A percentile compares a stretch with the other conserved stretches of the same genome.
These are phyloP conservation scores for Dipodascopsis tothii DNA, from an alignment of 805 yeast species.

Conservation along the genomic window DNA sequence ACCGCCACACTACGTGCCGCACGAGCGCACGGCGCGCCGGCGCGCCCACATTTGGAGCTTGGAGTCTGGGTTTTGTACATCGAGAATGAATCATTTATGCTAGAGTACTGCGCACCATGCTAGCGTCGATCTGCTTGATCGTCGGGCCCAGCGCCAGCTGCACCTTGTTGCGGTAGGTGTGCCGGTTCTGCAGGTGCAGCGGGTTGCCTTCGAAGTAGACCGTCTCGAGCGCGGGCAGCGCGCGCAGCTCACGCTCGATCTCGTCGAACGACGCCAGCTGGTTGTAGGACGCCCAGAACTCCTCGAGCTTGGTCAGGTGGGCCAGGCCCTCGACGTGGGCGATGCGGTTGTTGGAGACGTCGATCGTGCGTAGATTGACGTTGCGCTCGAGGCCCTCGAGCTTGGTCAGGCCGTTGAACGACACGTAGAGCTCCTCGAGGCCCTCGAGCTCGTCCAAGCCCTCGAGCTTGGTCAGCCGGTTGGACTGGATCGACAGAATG, in stretches of 20 bases:
- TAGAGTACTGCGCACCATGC: too few relatives aligned
- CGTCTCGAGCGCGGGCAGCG: slow-evolving; percentile 62
- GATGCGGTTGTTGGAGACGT: slow-evolving; percentile 70
- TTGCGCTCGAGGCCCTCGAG: slow-evolving; percentile 75
- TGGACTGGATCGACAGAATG: slow-evolving; percentile 82
- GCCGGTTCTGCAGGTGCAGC: slow-evolving; percentile 60
- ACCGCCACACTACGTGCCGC: too few relatives aligned
- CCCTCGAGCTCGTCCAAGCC: slow-evolving; percentile 65
- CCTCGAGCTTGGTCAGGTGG: slow-evolving; percentile 68
- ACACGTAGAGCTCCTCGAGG: slow-evolving; percentile 77
- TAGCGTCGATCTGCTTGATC: slow-evolving; percentile 82
- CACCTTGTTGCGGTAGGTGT: slow-evolving; percentile 79
- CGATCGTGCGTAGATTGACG: slow-evolving; percentile 60
- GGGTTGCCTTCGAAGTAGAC: slow-evolving; percentile 95
- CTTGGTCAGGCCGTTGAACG: slow-evolving; percentile 70
- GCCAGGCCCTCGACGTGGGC: slow-evolving; percentile 52
- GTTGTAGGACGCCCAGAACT: slow-evolving; percentile 88
- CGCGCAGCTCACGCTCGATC: slow-evolving; percentile 56
- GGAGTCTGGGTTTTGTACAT: too few relatives aligned
- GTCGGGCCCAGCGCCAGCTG: slow-evolving; percentile 63
- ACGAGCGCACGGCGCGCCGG: too few relatives aligned
- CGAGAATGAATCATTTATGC: too few relatives aligned
- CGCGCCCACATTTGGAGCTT: too few relatives aligned
- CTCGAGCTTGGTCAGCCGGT: slow-evolving; percentile 67
- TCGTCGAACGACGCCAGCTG: slow-evolving; percentile 60